phyloP scores from a whole-genome alignment of 2,329 filamentous ascomycete species.

The Aaosphaeria arxii region DNA sequence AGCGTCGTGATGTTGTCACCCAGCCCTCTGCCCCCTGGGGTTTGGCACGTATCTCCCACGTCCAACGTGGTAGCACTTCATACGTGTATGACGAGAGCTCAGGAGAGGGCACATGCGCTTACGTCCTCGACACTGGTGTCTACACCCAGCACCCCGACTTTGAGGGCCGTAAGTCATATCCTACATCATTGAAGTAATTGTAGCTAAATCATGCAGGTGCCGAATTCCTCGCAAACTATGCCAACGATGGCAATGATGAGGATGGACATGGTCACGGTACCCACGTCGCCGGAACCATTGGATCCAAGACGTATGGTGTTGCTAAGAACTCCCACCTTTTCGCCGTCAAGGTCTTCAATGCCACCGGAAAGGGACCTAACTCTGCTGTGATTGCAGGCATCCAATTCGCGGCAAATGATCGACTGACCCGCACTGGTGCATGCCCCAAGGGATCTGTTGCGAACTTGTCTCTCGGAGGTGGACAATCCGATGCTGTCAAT shows the following conservation, averaged over 20 bases:
- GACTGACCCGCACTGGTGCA: slow-evolving; percentile 23
- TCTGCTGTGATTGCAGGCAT: slow-evolving; percentile 40
- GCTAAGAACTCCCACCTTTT: slow-evolving; percentile 38
- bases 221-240: slow-evolving; percentile 36
- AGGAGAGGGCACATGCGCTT: slow-evolving; percentile 49
- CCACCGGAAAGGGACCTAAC: slow-evolving; percentile 37
- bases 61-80: slow-evolving; percentile 13
- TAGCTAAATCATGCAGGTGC: slow-evolving; percentile 14
- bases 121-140: slow-evolving; percentile 66
- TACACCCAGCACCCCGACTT: slow-evolving; percentile 49
- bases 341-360: slow-evolving; percentile 40
- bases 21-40: slow-evolving; percentile 41
- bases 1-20: slow-evolving; percentile 34
- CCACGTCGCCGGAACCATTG: slow-evolving; percentile 36
- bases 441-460: slow-evolving; percentile 36
- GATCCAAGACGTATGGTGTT: slow-evolving; percentile 36
- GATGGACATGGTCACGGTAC: slow-evolving; percentile 41
- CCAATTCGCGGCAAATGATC: slow-evolving; percentile 32
- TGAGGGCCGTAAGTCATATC: slow-evolving; percentile 26
- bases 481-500: slow-evolving; percentile 35
- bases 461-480: slow-evolving; percentile 41
- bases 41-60: slow-evolving; percentile 39
- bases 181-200: background rate
- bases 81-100: slow-evolving; percentile 41
- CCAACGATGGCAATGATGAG: slow-evolving; percentile 30